These are phyloP conservation scores for Oxyria digyna DNA, from an alignment of 148 eudicot species.

Conservation along the genomic window DNA sequence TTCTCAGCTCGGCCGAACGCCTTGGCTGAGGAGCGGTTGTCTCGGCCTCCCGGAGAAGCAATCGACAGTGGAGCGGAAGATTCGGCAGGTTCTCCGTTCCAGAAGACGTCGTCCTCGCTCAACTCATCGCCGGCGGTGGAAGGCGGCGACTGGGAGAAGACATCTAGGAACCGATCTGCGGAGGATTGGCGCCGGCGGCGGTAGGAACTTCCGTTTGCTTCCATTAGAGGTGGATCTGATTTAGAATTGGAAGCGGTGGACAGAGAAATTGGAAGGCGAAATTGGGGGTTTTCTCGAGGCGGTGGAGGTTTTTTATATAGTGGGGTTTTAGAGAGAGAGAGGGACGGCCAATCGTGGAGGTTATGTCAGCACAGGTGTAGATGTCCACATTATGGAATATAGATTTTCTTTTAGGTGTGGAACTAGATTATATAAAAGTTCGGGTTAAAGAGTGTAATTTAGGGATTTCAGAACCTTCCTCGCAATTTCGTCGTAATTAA, in stretches of 20 bases:
- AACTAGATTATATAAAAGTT: not conserved
- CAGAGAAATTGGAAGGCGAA: not conserved
- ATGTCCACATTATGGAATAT: not conserved
- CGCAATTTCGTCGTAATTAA: not conserved
- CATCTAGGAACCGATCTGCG: slow-evolving; percentile 6
- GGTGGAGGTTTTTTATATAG: not conserved
- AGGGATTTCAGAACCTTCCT: not conserved
- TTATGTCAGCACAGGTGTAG: not conserved
- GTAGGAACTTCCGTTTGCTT: not conserved
- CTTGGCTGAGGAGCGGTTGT: not conserved
- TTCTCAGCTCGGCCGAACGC: slow-evolving; percentile 4
- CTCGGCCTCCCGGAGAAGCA: not conserved
- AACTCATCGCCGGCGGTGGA: slow-evolving; percentile 12
- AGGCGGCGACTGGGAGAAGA: not conserved
- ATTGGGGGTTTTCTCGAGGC: not conserved
- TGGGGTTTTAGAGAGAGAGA: slow-evolving; percentile 2
- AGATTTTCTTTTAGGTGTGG: not conserved
- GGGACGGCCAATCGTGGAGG: slow-evolving; percentile 4
- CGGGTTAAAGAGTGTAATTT: not conserved
- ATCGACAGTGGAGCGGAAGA: not conserved
- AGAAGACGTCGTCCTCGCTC: slow-evolving; percentile 16
- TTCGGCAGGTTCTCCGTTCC: slow-evolving; percentile 6
- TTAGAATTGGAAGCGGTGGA: not conserved
- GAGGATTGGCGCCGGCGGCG: slow-evolving; percentile 4
- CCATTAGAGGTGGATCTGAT: slow-evolving; percentile 2